A percentile compares a stretch with the other conserved stretches of the same genome.
Conservation (phyloP, 108 stramenopile genomes). For the Cyclotella cryptica region DNA sequence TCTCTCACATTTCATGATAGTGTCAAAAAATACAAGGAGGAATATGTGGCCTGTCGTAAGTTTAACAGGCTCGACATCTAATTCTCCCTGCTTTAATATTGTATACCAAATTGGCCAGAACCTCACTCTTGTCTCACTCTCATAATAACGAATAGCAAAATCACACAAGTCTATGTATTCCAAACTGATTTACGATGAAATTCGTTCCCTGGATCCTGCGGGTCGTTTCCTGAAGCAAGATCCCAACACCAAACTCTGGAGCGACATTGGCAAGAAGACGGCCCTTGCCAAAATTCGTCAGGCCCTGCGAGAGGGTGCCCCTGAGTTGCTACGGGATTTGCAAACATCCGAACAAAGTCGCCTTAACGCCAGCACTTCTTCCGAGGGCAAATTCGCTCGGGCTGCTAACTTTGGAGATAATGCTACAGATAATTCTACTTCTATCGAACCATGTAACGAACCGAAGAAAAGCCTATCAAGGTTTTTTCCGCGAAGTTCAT, state of each 20-base stretch:
- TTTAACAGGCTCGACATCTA: background rate
- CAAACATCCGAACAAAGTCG: too few relatives aligned
- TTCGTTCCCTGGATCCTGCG: constrained; percentile 65
- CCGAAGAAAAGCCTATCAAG: too few relatives aligned
- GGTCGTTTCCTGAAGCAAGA: constrained; percentile 88
- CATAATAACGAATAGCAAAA: constrained; percentile 64
- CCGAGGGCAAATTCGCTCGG: too few relatives aligned
- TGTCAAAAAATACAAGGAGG: constrained; percentile 77
- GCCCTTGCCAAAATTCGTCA: constrained; percentile 85
- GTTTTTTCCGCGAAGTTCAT: too few relatives aligned
- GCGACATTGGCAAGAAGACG: constrained; percentile 88
- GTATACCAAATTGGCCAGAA: too few relatives aligned
- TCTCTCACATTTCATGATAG: background rate
- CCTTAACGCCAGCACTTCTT: too few relatives aligned
- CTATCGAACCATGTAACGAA: too few relatives aligned
- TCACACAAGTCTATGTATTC: constrained; percentile 75
- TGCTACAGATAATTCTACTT: too few relatives aligned
- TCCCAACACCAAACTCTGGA: constrained; percentile 75
- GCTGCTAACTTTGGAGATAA: too few relatives aligned
- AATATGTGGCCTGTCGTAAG: constrained; percentile 74
- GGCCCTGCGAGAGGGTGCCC: constrained; percentile 85
- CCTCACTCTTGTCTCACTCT: too few relatives aligned
- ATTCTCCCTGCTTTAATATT: too few relatives aligned
- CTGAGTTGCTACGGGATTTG: constrained; percentile 69
- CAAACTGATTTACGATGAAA: constrained; percentile 79